Conservation (phyloP, 2,329 filamentous ascomycete species). For the Intubia oerlemansii region DNA sequence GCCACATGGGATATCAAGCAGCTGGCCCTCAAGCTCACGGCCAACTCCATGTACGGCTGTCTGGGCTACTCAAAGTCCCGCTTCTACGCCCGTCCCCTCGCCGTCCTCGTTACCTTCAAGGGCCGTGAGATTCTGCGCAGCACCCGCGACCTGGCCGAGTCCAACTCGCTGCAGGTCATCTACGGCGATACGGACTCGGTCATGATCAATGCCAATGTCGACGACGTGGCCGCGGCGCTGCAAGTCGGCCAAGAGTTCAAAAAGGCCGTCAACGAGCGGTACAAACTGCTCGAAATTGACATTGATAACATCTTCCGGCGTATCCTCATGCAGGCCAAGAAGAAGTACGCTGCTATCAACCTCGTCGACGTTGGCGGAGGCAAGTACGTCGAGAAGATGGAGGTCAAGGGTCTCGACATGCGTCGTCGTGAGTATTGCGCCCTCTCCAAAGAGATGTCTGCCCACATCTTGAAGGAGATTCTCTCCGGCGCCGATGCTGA, state of each 20-base stretch:
- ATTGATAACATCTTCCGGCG: slow-evolving; percentile 95
- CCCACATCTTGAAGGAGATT: slow-evolving; percentile 77
- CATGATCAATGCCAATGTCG: slow-evolving; percentile 98
- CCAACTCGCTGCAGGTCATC: slow-evolving; percentile 78
- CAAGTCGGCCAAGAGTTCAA: slow-evolving; percentile 93
- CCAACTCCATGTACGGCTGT: slow-evolving; percentile 99
- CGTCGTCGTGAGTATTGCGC: slow-evolving; percentile 90
- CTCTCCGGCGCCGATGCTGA: slow-evolving; percentile 87
- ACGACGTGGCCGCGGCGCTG: slow-evolving; percentile 75
- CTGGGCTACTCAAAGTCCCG: slow-evolving; percentile 90
- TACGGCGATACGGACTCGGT: slow-evolving; percentile 98
- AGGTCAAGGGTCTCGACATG: slow-evolving; percentile 98
- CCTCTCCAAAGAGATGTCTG: slow-evolving; percentile 85
- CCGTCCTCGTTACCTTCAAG: slow-evolving; percentile 91
- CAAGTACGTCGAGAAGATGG: slow-evolving; percentile 79
- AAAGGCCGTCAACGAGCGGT: slow-evolving; percentile 79
- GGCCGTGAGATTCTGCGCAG: slow-evolving; percentile 91
- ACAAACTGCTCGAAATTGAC: slow-evolving; percentile 85
- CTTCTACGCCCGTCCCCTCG: slow-evolving; percentile 87
- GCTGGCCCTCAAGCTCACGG: slow-evolving; percentile 85
- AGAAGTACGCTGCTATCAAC: slow-evolving; percentile 97
- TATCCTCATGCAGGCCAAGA: slow-evolving; percentile 87
- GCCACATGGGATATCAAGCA: slow-evolving; percentile 98
- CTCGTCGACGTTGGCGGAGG: slow-evolving; percentile 63
- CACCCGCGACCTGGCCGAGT: slow-evolving; percentile 90